Evolutionary conservation across 2,329 filamentous ascomycete genomes (phyloP).

Genomic region (Pestalotiopsis sp.): DNA sequence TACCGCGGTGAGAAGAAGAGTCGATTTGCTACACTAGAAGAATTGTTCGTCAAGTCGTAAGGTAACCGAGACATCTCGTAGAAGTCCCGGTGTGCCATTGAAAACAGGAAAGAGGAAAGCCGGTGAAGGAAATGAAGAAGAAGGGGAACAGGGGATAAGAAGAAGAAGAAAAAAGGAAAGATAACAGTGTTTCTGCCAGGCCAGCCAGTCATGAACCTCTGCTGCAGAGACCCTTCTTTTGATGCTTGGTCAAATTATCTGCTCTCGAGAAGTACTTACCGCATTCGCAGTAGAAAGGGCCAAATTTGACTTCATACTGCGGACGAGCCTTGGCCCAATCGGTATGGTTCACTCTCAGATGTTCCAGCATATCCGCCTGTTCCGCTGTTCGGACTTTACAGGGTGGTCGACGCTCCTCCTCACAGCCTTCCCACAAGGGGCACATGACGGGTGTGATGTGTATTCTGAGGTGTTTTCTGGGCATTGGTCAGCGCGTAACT

Average conservation of each 20-base stretch:
- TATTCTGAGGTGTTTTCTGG: slow-evolving; percentile 8
- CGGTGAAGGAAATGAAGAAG: no score
- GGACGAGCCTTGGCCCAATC: background rate
- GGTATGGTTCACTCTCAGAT: background rate
- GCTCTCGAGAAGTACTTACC: background rate
- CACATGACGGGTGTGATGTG: slow-evolving; percentile 10
- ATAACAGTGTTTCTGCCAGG: background rate
- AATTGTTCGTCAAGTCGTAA: background rate
- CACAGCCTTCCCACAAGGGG: background rate
- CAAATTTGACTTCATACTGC: background rate
- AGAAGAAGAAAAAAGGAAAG: background rate
- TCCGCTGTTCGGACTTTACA: no score
- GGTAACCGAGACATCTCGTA: background rate
- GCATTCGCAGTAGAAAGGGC: background rate
- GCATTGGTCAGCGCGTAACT: background rate
- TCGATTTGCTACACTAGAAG: background rate
- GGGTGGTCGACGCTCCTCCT: no score
- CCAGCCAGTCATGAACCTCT: background rate
- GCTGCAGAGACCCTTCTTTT: background rate
- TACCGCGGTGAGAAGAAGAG: background rate
- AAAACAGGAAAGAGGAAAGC: background rate
- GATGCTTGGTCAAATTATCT: slow-evolving; percentile 9
- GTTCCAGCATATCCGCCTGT: slow-evolving; percentile 8
- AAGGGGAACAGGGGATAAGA: background rate
- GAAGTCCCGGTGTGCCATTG: background rate